Evolutionary conservation across 805 yeast genomes (phyloP).

Genomic region (Pichia exigua): DNA sequence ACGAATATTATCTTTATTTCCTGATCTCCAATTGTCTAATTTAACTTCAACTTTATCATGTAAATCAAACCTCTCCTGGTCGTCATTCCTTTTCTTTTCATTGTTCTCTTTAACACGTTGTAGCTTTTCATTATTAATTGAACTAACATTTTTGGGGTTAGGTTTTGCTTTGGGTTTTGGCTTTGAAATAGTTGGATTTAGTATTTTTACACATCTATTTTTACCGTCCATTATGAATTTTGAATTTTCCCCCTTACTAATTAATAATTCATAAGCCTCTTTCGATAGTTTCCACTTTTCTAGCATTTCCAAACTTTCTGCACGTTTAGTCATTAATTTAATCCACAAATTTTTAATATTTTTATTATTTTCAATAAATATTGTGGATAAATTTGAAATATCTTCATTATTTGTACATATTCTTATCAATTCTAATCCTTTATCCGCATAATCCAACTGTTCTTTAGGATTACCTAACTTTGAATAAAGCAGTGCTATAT

Average conservation of each 20-base stretch:
- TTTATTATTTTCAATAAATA: constrained; percentile 41
- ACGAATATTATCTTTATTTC: constrained; percentile 76
- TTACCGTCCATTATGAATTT: constrained; percentile 70
- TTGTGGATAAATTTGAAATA: constrained; percentile 11
- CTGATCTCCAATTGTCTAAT: constrained; percentile 56
- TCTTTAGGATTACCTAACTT: constrained; percentile 64
- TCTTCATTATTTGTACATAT: constrained; percentile 17
- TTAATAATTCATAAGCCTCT: constrained; percentile 48
- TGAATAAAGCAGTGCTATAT: constrained; percentile 58
- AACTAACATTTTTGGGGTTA: too few species aligned
- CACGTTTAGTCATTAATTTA: constrained; percentile 61
- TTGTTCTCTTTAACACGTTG: constrained; percentile 43
- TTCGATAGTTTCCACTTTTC: constrained; percentile 67
- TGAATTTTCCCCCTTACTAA: constrained; percentile 61
- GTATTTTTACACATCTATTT: constrained; percentile 61
- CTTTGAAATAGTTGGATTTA: constrained; percentile 55
- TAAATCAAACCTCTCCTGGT: constrained; percentile 50
- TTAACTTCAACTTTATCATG: constrained; percentile 54
- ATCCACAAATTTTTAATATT: constrained; percentile 62
- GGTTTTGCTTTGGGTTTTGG: constrained; percentile 20
- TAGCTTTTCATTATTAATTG: constrained; percentile 33
- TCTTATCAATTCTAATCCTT: constrained; percentile 37
- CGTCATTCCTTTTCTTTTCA: constrained; percentile 37
- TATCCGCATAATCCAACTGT: constrained; percentile 39
- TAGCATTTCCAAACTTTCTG: constrained; percentile 75